A percentile compares a stretch with the other conserved stretches of the same genome.
Conservation (phyloP, 345 rosid species). For the Populus nigra region DNA sequence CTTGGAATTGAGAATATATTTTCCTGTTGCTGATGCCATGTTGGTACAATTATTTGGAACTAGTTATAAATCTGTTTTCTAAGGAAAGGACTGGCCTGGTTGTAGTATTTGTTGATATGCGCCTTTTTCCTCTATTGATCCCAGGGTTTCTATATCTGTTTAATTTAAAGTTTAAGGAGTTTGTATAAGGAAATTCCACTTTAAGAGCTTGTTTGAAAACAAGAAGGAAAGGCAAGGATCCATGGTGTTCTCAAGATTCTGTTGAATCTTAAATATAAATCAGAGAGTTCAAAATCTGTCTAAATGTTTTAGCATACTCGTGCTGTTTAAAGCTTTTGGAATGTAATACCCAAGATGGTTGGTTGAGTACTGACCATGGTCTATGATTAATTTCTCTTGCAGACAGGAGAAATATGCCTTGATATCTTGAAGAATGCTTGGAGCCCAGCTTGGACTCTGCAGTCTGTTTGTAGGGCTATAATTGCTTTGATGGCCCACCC, state of each 20-base stretch:
- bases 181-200: background rate
- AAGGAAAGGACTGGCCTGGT: too few species aligned
- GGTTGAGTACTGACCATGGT: background rate
- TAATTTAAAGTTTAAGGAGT: too few species aligned
- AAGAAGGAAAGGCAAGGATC: background rate
- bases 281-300: background rate
- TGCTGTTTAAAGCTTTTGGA: background rate
- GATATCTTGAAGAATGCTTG: conserved; percentile 98
- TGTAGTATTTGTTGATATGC: too few species aligned
- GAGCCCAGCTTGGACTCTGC: conserved; percentile 99
- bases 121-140: too few species aligned
- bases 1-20: too few species aligned
- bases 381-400: conserved; percentile 19
- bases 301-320: background rate
- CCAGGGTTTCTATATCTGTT: too few species aligned
- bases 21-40: too few species aligned
- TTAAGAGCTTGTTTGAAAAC: background rate
- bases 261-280: background rate
- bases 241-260: background rate
- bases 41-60: too few species aligned
- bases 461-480: conserved; percentile 96
- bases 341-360: background rate
- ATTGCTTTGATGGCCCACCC: conserved; percentile 99
- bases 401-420: conserved; percentile 97
- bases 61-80: too few species aligned